phyloP scores from a whole-genome alignment of 345 rosid species.

The Citrus cavaleriei region DNA sequence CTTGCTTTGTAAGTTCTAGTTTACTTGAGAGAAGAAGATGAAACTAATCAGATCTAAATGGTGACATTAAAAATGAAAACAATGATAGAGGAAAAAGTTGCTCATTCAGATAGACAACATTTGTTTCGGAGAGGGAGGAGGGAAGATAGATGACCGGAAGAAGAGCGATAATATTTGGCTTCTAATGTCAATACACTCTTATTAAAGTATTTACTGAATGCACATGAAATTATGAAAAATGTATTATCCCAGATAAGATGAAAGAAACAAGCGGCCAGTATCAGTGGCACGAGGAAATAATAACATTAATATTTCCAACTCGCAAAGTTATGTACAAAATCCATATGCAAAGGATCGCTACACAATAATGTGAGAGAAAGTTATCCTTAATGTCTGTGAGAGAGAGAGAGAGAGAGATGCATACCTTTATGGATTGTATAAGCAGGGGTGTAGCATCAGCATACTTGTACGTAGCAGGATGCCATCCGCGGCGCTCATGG shows the following conservation, averaged over 20 bases:
- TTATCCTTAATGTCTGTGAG: neutral
- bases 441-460: constrained; percentile 75
- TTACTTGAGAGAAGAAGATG: neutral
- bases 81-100: neutral
- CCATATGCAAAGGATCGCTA: neutral
- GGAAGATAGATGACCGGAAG: neutral
- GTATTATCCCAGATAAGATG: neutral
- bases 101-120: neutral
- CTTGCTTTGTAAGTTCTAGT: neutral
- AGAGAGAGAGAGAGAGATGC: neutral
- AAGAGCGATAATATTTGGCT: neutral
- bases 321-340: neutral
- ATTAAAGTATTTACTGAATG: neutral
- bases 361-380: neutral
- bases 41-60: neutral
- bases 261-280: neutral
- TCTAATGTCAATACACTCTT: neutral
- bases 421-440: constrained; percentile 76
- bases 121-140: neutral
- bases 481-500: constrained; percentile 89
- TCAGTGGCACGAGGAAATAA: neutral
- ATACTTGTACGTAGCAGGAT: constrained; percentile 76
- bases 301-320: neutral
- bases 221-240: neutral
- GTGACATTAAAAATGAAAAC: neutral